These are phyloP conservation scores for Punctularia strigosozonata DNA, from an alignment of 768 basidiomycete species.

Conservation along the genomic window DNA sequence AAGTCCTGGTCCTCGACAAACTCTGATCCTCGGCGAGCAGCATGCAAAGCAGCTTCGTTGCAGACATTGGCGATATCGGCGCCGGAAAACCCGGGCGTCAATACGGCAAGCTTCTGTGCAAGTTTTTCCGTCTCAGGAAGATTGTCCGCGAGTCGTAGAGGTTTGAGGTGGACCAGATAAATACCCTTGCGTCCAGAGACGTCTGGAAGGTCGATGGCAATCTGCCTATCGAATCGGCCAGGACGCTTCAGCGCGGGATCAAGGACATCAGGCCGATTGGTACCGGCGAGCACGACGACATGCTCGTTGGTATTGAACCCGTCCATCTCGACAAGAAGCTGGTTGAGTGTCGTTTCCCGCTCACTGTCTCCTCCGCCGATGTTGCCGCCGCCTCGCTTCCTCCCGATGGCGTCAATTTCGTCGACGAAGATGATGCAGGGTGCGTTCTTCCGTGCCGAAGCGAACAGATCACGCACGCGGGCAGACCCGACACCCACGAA, in stretches of 20 bases:
- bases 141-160: constrained; percentile 54
- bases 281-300: constrained; percentile 92
- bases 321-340: constrained; percentile 98
- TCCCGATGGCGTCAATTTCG: constrained; percentile 99
- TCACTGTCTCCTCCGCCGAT: constrained; percentile 93
- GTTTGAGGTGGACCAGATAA: constrained; percentile 83
- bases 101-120: constrained; percentile 88
- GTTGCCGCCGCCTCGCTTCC: constrained; percentile 69
- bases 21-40: constrained; percentile 77
- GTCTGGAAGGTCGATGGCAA: constrained; percentile 90
- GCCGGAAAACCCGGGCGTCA: constrained; percentile 97
- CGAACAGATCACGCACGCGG: constrained; percentile 93
- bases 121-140: constrained; percentile 43
- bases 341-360: constrained; percentile 94
- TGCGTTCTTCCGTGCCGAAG: constrained; percentile 94
- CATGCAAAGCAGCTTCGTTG: constrained; percentile 94
- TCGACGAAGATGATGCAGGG: constrained; percentile 99
- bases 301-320: constrained; percentile 97
- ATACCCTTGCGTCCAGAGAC: constrained; percentile 90
- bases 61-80: constrained; percentile 99
- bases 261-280: constrained; percentile 93
- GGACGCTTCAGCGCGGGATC: constrained; percentile 94
- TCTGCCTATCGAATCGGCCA: constrained; percentile 95
- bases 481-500: constrained; percentile 99
- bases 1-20: constrained; percentile 78